Percentiles rank a stretch among this genome's conserved stretches.
phyloP scores from a whole-genome alignment of 192 early-diverging fungal genomes.

The Rhizophagus sp. region DNA sequence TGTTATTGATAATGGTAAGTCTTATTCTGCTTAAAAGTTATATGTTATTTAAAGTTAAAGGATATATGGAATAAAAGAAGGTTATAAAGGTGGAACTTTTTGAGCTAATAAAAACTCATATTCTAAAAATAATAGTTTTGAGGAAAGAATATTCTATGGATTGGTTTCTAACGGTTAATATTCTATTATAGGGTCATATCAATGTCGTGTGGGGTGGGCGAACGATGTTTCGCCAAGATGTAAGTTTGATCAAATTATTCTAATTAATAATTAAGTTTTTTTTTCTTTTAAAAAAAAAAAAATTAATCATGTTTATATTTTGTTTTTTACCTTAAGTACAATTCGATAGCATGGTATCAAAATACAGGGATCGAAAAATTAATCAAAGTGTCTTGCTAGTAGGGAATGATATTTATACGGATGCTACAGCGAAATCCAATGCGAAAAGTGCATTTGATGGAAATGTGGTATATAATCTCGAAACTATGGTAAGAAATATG shows the following conservation, averaged over 20 bases:
- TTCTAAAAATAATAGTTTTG: background rate
- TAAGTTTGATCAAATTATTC: conserved; percentile 41
- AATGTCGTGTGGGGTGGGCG: conserved; percentile 84
- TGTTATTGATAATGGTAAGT: conserved; percentile 47
- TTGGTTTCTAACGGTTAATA: background rate
- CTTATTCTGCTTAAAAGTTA: background rate
- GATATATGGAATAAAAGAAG: too few species aligned
- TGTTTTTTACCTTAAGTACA: conserved; percentile 48
- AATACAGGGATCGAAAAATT: conserved; percentile 60
- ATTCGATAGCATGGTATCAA: conserved; percentile 71
- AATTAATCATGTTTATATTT: background rate
- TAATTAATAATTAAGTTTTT: background rate
- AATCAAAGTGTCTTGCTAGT: conserved; percentile 51
- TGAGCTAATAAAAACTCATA: background rate
- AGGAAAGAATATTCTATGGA: background rate
- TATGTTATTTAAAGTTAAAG: too few species aligned
- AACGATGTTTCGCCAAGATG: conserved; percentile 57
- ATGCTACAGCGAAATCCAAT: conserved; percentile 52
- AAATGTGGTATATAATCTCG: conserved; percentile 70
- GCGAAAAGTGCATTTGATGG: conserved; percentile 66
- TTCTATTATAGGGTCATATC: conserved; percentile 59
- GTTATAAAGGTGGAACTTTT: too few species aligned
- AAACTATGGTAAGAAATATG: conserved; percentile 62
- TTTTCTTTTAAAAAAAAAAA: background rate
- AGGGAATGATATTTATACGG: conserved; percentile 68